A percentile compares a stretch with the other conserved stretches of the same genome.
Conservation (phyloP, 768 basidiomycete genomes). For the Russula sp. region DNA sequence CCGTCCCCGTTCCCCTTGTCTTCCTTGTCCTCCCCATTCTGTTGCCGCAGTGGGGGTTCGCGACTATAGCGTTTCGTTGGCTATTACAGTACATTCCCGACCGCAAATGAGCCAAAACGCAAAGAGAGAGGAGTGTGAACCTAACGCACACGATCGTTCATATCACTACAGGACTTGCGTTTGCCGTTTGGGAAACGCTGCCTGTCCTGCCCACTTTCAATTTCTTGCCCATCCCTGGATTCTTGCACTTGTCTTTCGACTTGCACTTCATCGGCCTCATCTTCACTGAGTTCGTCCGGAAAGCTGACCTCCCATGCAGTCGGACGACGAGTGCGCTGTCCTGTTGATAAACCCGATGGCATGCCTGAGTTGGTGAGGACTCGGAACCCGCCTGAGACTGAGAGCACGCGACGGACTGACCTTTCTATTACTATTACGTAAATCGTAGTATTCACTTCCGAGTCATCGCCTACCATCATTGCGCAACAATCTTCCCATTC, state of each 20-base stretch:
- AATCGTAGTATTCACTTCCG: too few species aligned
- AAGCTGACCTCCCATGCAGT: constrained; percentile 54
- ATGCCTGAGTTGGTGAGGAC: not conserved
- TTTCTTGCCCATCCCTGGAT: not conserved
- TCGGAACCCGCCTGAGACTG: too few species aligned
- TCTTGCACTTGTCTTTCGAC: not conserved
- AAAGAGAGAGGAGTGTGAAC: not conserved
- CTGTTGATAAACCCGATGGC: not conserved
- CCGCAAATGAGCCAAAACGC: not conserved
- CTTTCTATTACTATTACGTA: too few species aligned
- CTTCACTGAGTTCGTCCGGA: constrained; percentile 34
- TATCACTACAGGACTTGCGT: not conserved
- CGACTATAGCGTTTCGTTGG: constrained; percentile 7
- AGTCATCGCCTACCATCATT: too few species aligned
- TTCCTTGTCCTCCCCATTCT: not conserved
- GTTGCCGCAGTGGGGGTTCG: not conserved
- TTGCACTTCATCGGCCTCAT: not conserved
- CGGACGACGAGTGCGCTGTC: constrained; percentile 28
- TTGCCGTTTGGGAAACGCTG: not conserved
- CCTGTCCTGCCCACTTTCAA: not conserved
- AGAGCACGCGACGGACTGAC: too few species aligned
- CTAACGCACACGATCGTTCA: constrained; percentile 3
- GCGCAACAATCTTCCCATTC: too few species aligned
- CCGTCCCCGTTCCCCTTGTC: not conserved
- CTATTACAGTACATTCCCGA: constrained; percentile 2